Evolutionary conservation across 495 filamentous ascomycete species (phyloP).

Genomic region (Gamarada debralockiae): DNA sequence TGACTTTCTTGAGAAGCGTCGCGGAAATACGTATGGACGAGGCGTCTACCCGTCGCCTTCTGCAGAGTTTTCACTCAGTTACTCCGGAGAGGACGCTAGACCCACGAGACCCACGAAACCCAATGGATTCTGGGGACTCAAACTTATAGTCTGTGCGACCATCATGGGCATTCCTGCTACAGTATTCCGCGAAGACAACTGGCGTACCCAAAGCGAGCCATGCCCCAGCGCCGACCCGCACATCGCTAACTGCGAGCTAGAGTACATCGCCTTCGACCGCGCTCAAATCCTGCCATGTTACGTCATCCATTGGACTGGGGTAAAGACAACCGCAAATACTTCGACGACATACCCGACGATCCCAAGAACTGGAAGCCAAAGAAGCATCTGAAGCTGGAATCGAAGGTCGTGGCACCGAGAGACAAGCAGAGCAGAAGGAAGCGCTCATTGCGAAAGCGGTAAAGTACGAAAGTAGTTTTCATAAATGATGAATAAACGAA

Average conservation of each 20-base stretch:
- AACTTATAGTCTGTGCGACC: conserved; percentile 36
- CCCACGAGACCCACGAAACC: conserved; percentile 17
- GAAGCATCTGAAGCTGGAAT: conserved; percentile 13
- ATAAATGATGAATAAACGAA: no score
- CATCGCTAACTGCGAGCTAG: conserved; percentile 27
- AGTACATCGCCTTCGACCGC: conserved; percentile 38
- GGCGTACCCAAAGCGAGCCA: conserved; percentile 15
- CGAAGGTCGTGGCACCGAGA: conserved; percentile 16
- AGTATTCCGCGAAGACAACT: conserved; percentile 24
- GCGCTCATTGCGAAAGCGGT: conserved; percentile 29
- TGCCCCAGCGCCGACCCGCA: conserved; percentile 30
- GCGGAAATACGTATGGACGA: conserved; percentile 33
- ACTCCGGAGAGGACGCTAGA: conserved; percentile 16
- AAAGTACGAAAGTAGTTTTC: no score
- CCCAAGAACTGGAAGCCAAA: background rate
- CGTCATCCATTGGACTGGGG: conserved; percentile 34
- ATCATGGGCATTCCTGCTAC: conserved; percentile 32
- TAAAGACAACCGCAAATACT: conserved; percentile 20
- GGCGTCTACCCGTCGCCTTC: conserved; percentile 36
- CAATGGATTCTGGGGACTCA: conserved; percentile 29
- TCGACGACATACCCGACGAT: conserved; percentile 3
- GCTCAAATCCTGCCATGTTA: conserved; percentile 38
- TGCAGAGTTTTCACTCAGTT: conserved; percentile 30
- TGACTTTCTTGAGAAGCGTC: conserved; percentile 21
- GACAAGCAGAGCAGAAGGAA: conserved; percentile 27